These are phyloP conservation scores for Aspergillus ellipticus DNA, from an alignment of 495 filamentous ascomycete genomes.

Conservation along the genomic window DNA sequence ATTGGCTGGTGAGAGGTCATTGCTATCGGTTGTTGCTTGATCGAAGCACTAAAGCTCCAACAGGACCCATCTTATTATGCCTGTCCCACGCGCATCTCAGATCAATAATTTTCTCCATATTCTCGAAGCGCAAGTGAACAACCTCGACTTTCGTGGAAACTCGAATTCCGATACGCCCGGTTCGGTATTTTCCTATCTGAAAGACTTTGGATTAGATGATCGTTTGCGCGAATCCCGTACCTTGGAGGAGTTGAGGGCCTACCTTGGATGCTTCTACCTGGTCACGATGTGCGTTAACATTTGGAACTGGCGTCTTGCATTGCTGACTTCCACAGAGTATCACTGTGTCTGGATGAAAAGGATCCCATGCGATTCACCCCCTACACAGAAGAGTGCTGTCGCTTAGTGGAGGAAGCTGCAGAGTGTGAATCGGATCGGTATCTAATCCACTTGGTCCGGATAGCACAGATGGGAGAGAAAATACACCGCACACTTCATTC, in stretches of 20 bases:
- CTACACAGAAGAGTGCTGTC: background rate
- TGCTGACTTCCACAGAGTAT: background rate
- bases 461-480: background rate
- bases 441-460: background rate
- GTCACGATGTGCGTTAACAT: background rate
- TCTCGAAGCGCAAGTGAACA: background rate
- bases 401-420: background rate
- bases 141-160: background rate
- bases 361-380: background rate
- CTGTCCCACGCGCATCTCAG: background rate
- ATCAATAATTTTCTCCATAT: background rate
- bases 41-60: background rate
- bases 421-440: background rate
- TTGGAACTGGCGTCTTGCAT: background rate
- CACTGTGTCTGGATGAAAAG: background rate
- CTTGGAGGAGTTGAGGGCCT: background rate
- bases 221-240: background rate
- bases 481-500: background rate
- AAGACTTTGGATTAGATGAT: background rate
- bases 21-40: background rate
- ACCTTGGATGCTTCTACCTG: background rate
- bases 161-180: background rate
- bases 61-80: background rate
- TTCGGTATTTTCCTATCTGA: background rate
- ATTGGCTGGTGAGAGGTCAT: background rate